Evolutionary conservation across 2,329 filamentous ascomycete genomes (phyloP).

Genomic region (Fusarium sp.): DNA sequence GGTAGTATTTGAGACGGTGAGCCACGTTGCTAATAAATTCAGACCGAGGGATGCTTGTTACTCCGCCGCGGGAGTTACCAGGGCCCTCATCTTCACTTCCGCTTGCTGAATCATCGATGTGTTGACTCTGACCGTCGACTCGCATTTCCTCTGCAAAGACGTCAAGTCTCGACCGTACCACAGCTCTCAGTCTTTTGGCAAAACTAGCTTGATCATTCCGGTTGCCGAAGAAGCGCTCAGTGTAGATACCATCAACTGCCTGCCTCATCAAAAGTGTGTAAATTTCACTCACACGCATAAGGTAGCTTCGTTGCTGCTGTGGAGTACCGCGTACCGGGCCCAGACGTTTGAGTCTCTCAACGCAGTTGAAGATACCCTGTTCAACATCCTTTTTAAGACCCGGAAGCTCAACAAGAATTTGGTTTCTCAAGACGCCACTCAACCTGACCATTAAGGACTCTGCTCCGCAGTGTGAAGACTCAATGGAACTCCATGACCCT

Average conservation of each 20-base stretch:
- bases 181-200: neutral
- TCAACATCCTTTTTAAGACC: slow-evolving; percentile 20
- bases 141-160: neutral
- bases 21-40: slow-evolving; percentile 36
- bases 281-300: slow-evolving; percentile 38
- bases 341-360: slow-evolving; percentile 52
- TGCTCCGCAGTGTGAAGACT: slow-evolving; percentile 55
- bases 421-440: slow-evolving; percentile 57
- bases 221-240: slow-evolving; percentile 45
- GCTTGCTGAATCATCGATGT: neutral
- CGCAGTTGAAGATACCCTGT: slow-evolving; percentile 53
- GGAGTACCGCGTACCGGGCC: slow-evolving; percentile 57
- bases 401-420: slow-evolving; percentile 58
- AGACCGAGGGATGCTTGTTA: neutral
- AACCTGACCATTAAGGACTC: slow-evolving; percentile 56
- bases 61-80: accelerated
- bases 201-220: neutral
- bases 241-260: slow-evolving; percentile 61
- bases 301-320: slow-evolving; percentile 56
- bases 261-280: slow-evolving; percentile 51
- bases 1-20: slow-evolving; percentile 28
- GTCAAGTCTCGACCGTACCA: neutral
- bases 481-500: slow-evolving; percentile 50
- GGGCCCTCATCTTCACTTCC: neutral
- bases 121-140: neutral